Conservation (phyloP, 208 protist species). For the Acanthamoeba healyi region DNA sequence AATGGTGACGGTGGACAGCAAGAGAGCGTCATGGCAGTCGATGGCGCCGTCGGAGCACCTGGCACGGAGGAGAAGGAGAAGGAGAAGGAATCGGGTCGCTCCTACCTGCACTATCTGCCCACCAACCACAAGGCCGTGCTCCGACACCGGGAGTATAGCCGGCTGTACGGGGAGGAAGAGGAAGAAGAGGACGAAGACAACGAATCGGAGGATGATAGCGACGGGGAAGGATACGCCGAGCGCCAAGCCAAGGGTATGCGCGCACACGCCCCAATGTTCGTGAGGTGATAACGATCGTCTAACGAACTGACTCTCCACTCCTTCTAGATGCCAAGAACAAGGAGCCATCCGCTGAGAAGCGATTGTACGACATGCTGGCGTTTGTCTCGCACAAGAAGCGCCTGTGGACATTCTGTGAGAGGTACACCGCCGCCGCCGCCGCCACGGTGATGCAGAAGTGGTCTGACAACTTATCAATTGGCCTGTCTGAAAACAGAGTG, state of each 20-base stretch:
- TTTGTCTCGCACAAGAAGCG: not conserved
- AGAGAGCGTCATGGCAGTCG: not conserved
- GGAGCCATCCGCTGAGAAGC: not conserved
- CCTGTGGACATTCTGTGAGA: not conserved
- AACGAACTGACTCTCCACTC: not conserved
- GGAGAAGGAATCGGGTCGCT: not conserved
- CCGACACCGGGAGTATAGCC: not conserved
- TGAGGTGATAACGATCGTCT: not conserved
- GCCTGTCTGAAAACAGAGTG: not conserved
- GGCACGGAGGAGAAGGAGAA: not conserved
- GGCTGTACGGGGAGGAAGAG: not conserved
- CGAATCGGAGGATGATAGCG: not conserved
- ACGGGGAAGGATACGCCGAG: not conserved
- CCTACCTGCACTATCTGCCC: constrained; percentile 10
- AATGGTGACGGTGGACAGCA: not conserved
- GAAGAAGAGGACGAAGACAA: constrained; percentile 1
- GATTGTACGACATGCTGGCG: constrained; percentile 13
- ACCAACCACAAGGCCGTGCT: constrained; percentile 13
- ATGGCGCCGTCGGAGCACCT: not conserved
- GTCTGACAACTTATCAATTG: too few relatives aligned
- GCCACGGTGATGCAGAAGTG: too few relatives aligned
- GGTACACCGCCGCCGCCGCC: not conserved
- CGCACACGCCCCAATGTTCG: not conserved
- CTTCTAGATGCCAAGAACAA: not conserved
- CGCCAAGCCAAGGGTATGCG: not conserved